phyloP scores from a whole-genome alignment of 495 filamentous ascomycete species.

The Hypoxylon intermedium region DNA sequence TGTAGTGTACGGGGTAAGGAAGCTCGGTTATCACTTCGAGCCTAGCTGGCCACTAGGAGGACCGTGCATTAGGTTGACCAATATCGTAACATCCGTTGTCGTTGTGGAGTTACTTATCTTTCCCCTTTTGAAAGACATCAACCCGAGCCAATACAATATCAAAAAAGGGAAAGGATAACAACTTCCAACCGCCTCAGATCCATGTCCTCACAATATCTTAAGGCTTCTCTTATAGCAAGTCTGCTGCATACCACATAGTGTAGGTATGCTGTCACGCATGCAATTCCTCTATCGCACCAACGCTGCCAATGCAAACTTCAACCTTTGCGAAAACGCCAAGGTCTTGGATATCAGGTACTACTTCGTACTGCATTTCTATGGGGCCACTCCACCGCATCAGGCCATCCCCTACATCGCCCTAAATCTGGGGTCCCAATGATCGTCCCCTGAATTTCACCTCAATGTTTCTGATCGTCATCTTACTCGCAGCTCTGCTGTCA shows the following conservation, averaged over 20 bases:
- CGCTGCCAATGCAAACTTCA: slow-evolving; percentile 16
- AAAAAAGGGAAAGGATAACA: too few relatives aligned
- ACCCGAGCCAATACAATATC: too few relatives aligned
- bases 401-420: slow-evolving; percentile 7
- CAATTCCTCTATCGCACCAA: slow-evolving; percentile 27
- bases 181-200: too few relatives aligned
- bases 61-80: slow-evolving; percentile 16
- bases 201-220: neutral
- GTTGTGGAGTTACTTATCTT: slow-evolving; percentile 6
- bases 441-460: neutral
- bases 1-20: neutral
- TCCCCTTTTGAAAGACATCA: too few relatives aligned
- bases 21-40: neutral
- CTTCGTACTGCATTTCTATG: slow-evolving; percentile 20
- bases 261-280: neutral
- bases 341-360: slow-evolving; percentile 4
- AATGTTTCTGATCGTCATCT: too few relatives aligned
- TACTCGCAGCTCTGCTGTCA: neutral
- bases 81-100: neutral
- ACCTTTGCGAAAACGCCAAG: slow-evolving; percentile 18
- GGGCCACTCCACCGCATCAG: neutral
- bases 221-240: neutral
- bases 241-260: slow-evolving; percentile 5
- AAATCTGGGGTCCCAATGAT: slow-evolving; percentile 5
- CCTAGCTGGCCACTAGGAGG: slow-evolving; percentile 13